A percentile compares a stretch with the other conserved stretches of the same genome.
phyloP scores from a whole-genome alignment of 345 rosid genomes.

The Brassica nigra region DNA sequence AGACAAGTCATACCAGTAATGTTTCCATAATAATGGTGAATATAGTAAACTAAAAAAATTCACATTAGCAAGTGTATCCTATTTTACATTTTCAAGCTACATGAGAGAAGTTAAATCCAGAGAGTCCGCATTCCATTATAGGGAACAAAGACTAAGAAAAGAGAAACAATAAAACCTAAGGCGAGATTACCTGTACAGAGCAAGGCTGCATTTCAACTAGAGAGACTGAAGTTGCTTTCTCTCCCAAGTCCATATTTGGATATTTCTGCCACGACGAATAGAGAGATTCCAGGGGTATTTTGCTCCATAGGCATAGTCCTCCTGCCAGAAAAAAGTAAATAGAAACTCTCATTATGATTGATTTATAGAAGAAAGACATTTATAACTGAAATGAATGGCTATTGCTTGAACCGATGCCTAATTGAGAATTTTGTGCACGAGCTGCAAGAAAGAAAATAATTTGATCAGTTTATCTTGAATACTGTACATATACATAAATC shows the following conservation, averaged over 20 bases:
- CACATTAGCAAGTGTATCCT: conserved; percentile 1
- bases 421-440: conserved; percentile 62
- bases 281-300: conserved; percentile 72
- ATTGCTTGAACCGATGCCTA: conserved; percentile 62
- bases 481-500: conserved; percentile 19
- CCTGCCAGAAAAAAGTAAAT: conserved; percentile 47
- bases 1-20: conserved; percentile 27
- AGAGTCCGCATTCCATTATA: conserved; percentile 6
- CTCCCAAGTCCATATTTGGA: conserved; percentile 80
- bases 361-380: conserved; percentile 16
- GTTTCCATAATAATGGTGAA: conserved; percentile 1
- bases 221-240: conserved; percentile 64
- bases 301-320: conserved; percentile 80
- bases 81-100: conserved; percentile 6
- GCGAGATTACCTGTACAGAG: conserved; percentile 66
- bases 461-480: conserved; percentile 26
- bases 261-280: conserved; percentile 72
- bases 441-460: conserved; percentile 49
- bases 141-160: conserved; percentile 4
- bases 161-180: conserved; percentile 2
- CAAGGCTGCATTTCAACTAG: conserved; percentile 76
- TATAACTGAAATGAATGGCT: conserved; percentile 42
- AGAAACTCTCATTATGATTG: neutral
- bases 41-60: neutral
- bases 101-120: conserved; percentile 17